Evolutionary conservation across 2,329 filamentous ascomycete species (phyloP).

Genomic region (Diplodia corticola): DNA sequence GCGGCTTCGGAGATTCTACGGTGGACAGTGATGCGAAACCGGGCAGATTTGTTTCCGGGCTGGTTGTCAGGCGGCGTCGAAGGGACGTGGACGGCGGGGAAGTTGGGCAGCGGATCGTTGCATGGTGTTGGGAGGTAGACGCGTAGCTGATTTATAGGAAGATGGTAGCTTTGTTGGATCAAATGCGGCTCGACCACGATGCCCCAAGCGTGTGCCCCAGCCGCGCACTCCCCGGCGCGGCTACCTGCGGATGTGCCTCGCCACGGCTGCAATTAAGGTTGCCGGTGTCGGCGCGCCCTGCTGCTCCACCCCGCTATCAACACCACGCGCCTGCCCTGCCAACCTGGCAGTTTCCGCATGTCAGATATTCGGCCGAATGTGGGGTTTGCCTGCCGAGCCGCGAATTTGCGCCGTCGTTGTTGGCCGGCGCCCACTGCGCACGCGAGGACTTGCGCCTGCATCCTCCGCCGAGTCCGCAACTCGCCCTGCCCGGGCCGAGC

Average conservation of each 20-base stretch:
- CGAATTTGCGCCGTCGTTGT: slow-evolving; percentile 6
- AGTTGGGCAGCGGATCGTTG: slow-evolving; percentile 2
- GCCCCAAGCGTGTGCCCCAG: background rate
- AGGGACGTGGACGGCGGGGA: background rate
- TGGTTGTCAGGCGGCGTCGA: background rate
- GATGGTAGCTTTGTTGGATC: slow-evolving; percentile 8
- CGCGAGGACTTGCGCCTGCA: background rate
- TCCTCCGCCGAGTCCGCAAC: background rate
- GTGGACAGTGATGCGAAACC: background rate
- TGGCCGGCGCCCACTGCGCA: background rate
- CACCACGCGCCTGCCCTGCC: slow-evolving; percentile 12
- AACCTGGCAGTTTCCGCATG: slow-evolving; percentile 18
- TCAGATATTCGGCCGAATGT: slow-evolving; percentile 10
- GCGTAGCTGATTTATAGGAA: slow-evolving; percentile 20
- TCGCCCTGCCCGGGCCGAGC: background rate
- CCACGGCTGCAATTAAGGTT: slow-evolving; percentile 11
- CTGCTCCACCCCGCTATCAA: slow-evolving; percentile 11
- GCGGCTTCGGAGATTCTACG: background rate
- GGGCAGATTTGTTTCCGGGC: background rate
- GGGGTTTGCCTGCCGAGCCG: slow-evolving; percentile 2
- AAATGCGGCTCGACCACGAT: slow-evolving; percentile 9
- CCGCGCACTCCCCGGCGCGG: slow-evolving; percentile 10
- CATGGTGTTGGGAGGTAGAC: background rate
- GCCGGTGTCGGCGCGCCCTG: slow-evolving; percentile 13
- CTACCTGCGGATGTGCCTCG: slow-evolving; percentile 14